Conservation (phyloP, 2,329 filamentous ascomycete genomes). For the Penicillium decumbens region DNA sequence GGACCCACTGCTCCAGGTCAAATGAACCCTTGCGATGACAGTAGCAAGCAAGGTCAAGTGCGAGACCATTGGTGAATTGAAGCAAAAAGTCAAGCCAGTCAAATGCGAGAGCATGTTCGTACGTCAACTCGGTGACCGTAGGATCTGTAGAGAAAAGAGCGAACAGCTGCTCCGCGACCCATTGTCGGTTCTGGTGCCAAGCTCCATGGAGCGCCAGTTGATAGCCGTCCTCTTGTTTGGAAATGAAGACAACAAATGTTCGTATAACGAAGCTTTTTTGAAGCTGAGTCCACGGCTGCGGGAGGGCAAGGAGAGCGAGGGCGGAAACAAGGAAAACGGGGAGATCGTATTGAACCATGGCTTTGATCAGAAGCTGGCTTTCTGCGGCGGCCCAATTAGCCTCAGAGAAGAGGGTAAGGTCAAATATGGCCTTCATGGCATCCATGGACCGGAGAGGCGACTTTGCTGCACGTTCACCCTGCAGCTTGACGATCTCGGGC, state of each 20-base stretch:
- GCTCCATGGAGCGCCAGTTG: conserved; percentile 87
- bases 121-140: conserved; percentile 63
- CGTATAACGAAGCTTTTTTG: conserved; percentile 48
- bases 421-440: conserved; percentile 66
- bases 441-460: conserved; percentile 86
- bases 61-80: conserved; percentile 74
- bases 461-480: conserved; percentile 65
- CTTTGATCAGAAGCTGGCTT: conserved; percentile 54
- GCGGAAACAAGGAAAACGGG: conserved; percentile 50
- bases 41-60: conserved; percentile 78
- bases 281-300: conserved; percentile 47
- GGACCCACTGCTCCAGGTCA: conserved; percentile 76
- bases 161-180: conserved; percentile 76
- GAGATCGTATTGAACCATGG: conserved; percentile 54
- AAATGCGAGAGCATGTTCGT: conserved; percentile 75
- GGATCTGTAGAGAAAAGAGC: conserved; percentile 68
- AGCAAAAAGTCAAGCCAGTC: conserved; percentile 80
- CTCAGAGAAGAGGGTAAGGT: conserved; percentile 57
- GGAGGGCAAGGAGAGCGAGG: conserved; percentile 43
- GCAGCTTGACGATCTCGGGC: conserved; percentile 55
- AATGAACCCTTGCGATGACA: conserved; percentile 77
- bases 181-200: conserved; percentile 85
- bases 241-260: conserved; percentile 73
- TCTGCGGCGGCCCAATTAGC: conserved; percentile 55
- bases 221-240: conserved; percentile 70